Base-by-base conservation (phyloP, 2,329 filamentous ascomycete species). In the Alternaria sp. region DNA sequence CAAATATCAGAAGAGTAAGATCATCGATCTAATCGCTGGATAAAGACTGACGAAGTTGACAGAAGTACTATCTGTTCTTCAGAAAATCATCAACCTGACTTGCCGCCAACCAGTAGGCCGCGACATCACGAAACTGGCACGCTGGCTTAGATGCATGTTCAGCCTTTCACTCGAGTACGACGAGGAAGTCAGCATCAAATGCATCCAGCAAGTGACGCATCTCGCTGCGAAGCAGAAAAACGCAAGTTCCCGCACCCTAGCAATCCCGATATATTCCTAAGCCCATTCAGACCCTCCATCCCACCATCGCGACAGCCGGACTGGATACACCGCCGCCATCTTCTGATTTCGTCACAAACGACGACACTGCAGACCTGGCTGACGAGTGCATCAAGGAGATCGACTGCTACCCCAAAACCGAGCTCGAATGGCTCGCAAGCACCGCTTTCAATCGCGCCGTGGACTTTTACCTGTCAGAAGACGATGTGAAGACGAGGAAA, bases 111-210 rank as follows among this genome's bases (percentile, higher is more conserved):
- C 88, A 17, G 15, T n/a, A 17, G 72, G 78, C 1, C 88, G 89
- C 11, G 85, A 90, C 65, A 83, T 83, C 5, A 74, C 77, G 1
- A 89, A 88, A 69, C 82, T 96, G 1, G 87, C 91, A 8, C 91
- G 90, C 70, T 97, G 96, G 82, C 86, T 95, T 49, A 88, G 92
- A 1, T 93, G 91, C 70, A 83, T 96, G 3, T 91, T 95, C 67
- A 90, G 91, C 65, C 83, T 88, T 1, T 86, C 90, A 0, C 79
- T 93, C 0, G 81, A 86, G 1, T 81, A 86, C 5, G 85, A 89
- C 50, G 85, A 88, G 19, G 77, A 78, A 0, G 78, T 89, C 15
- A 86, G 88, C 10, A 81, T 90, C 54, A 83, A 85, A 49, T 83
- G 93, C 5, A 80, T 93, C 8, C 85, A 89, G n/a, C 89, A 93